These are phyloP conservation scores for Trichophyton simii DNA, from an alignment of 2,329 filamentous ascomycete species.

Conservation along the genomic window DNA sequence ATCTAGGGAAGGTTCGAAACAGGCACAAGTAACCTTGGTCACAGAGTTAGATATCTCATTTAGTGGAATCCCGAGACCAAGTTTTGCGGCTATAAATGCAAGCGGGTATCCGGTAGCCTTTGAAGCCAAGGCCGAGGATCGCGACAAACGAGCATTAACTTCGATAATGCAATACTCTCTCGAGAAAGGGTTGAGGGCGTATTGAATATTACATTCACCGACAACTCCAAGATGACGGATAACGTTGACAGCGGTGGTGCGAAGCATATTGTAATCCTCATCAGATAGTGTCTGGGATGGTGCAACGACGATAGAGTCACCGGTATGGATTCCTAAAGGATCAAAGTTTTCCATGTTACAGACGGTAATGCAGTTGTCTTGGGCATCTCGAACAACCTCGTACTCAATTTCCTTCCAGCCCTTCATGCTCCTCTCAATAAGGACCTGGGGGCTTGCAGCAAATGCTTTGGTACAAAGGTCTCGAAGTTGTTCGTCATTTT, in stretches of 20 bases:
- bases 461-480: conserved; percentile 92
- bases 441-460: conserved; percentile 84
- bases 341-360: conserved; percentile 99
- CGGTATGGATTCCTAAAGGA: conserved; percentile 92
- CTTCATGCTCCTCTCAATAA: conserved; percentile 98
- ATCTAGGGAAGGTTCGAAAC: conserved; percentile 95
- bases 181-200: conserved; percentile 88
- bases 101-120: conserved; percentile 95
- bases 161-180: conserved; percentile 98
- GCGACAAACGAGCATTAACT: conserved; percentile 89
- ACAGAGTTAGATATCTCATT: conserved; percentile 96
- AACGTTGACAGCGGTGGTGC: conserved; percentile 91
- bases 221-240: conserved; percentile 95
- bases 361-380: conserved; percentile 97
- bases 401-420: conserved; percentile 99
- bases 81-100: conserved; percentile 91
- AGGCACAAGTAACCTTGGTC: conserved; percentile 88
- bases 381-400: conserved; percentile 87
- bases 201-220: conserved; percentile 98
- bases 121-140: conserved; percentile 88
- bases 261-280: conserved; percentile 98
- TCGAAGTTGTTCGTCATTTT: conserved; percentile 68
- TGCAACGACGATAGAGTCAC: conserved; percentile 95
- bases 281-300: conserved; percentile 94
- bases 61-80: conserved; percentile 84